Base-by-base conservation (phyloP, 1,284 basidiomycete genomes). In the Malassezia sp. region DNA sequence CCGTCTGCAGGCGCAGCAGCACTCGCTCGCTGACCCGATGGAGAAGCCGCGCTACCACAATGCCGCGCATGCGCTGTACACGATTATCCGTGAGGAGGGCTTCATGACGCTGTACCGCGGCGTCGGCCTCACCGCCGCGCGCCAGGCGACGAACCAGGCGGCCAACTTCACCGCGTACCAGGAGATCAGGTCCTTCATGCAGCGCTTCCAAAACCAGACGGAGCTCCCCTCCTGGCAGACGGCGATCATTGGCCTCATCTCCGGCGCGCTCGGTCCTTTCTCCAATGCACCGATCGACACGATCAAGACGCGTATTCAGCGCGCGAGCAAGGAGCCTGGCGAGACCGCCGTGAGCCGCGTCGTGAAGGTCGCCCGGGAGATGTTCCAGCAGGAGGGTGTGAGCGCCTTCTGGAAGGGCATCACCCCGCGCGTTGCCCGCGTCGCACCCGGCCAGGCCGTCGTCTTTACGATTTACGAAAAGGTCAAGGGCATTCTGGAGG, bases 151-250 rank as follows among this genome's bases (percentile, higher is more conserved):
- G 20, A 99, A 99, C 71, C 93, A 97, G 75, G 89, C 88, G 60
- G 91, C 88, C 46, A 97, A 97, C 73, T 99, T 99, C 66, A 97
- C 91, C 5, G 88, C 85, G 30, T 99, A 97, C 75, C 91, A 95
- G 72, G 86, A 96, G 71, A 76, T 96, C 61, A 96, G 96, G 76
- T 84, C 83, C 81, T 45, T 49, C 40, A 83, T 85, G 23, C 78
- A 84, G 52, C 73, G 73, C 47, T 74, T 78, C 59, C 91, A 97
- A 71, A 33, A 72, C 69, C 45, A 60, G 5, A 36, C 46, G 1
- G 67, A 68, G 33, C 77, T 99, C 43, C 93, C 91, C 1, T 86
- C 85, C 32, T 95, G 86, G 73, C 54, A 71, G 53, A 89, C 91
- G 57, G 88, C 91, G 79, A 53, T 84, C 28, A 87, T 97, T 51